Evolutionary conservation across 2,329 filamentous ascomycete species (phyloP).

Genomic region (Xylariales sp.): DNA sequence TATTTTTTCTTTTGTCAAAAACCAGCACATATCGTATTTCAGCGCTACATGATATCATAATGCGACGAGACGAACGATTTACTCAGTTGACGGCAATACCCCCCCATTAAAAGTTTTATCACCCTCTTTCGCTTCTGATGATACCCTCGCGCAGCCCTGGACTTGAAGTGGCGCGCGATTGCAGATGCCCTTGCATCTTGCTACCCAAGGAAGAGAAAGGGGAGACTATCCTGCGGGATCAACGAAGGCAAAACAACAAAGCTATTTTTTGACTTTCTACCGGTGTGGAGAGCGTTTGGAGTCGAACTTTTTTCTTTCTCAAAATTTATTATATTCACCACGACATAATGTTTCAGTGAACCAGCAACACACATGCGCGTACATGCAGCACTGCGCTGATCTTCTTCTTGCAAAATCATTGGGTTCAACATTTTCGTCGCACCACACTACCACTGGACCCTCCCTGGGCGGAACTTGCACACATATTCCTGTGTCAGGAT

Average conservation of each 20-base stretch:
- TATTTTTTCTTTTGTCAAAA: conserved; percentile 28
- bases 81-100: conserved; percentile 16
- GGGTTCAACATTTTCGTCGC: conserved; percentile 1
- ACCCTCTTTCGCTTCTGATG: conserved; percentile 14
- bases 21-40: conserved; percentile 19
- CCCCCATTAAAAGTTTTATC: conserved; percentile 11
- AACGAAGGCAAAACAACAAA: conserved; percentile 16
- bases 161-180: conserved; percentile 8
- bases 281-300: conserved; percentile 25
- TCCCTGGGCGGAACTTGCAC: not conserved
- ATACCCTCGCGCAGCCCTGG: conserved; percentile 6
- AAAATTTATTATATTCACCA: no score
- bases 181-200: conserved; percentile 11
- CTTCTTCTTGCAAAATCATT: conserved; percentile 5
- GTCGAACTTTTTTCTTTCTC: no score
- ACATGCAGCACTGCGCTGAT: conserved; percentile 3
- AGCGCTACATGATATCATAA: conserved; percentile 21
- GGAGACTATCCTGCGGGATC: conserved; percentile 7
- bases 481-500: not conserved
- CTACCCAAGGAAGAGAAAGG: conserved; percentile 6
- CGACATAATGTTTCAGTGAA: conserved; percentile 27
- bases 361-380: conserved; percentile 15
- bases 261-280: conserved; percentile 13
- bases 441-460: not conserved
- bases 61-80: conserved; percentile 22